Conservation (phyloP, 106 monocot species). For the Apostasia ramifera region DNA sequence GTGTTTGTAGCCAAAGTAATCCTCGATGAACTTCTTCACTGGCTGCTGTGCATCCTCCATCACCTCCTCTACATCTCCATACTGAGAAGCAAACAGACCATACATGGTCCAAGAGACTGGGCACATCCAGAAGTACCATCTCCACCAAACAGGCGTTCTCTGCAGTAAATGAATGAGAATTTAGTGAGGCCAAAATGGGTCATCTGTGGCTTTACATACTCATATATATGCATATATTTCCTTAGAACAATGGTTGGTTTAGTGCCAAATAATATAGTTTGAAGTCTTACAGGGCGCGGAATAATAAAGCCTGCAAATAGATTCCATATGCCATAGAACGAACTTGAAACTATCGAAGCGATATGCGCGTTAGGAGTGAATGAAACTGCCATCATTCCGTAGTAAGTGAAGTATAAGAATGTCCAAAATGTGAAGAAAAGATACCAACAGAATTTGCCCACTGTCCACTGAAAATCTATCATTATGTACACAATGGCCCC, state of each 20-base stretch:
- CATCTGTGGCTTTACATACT: too few species aligned
- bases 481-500: constrained; percentile 29
- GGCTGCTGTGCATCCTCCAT: background rate
- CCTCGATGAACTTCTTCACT: constrained; percentile 9
- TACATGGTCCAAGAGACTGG: constrained; percentile 23
- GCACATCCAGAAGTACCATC: constrained; percentile 25
- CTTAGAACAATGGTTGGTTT: too few species aligned
- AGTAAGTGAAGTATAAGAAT: constrained; percentile 51
- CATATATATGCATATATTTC: too few species aligned
- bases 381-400: constrained; percentile 51
- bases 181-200: background rate
- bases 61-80: constrained; percentile 4
- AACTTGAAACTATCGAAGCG: constrained; percentile 17
- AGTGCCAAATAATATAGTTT: background rate
- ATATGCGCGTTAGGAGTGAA: constrained; percentile 27
- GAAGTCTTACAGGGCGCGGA: constrained; percentile 20
- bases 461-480: constrained; percentile 40
- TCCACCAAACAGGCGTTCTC: constrained; percentile 27
- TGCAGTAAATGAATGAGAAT: constrained; percentile 5
- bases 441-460: constrained; percentile 43
- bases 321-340: constrained; percentile 24
- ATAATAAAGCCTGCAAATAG: constrained; percentile 23
- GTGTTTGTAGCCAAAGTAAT: constrained; percentile 16
- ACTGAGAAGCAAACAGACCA: constrained; percentile 18
- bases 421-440: constrained; percentile 45